Conservation (phyloP, 2,329 filamentous ascomycete genomes). For the Graphilbum ipis-grandicollis region DNA sequence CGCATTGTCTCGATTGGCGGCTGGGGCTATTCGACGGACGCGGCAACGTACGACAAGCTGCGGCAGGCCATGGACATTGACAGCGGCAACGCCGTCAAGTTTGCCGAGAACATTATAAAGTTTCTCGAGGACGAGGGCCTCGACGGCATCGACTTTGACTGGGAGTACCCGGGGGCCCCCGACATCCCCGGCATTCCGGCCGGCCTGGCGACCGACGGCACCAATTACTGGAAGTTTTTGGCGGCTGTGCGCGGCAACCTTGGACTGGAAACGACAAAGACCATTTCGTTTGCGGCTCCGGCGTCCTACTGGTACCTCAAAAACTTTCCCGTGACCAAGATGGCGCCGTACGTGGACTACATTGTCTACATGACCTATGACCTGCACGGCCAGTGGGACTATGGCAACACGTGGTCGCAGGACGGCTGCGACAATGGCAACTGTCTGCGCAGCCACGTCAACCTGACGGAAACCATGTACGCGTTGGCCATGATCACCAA, state of each 20-base stretch:
- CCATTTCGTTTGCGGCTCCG: conserved; percentile 13
- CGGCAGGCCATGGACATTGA: conserved; percentile 10
- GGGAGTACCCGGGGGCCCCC: conserved; percentile 4
- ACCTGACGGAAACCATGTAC: conserved; percentile 17
- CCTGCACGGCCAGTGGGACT: conserved; percentile 22
- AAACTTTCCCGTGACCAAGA: conserved; percentile 14
- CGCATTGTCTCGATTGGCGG: conserved; percentile 26
- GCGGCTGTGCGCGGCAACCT: conserved; percentile 9
- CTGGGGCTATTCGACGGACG: conserved; percentile 23
- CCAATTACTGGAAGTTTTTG: conserved; percentile 19
- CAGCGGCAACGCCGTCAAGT: conserved; percentile 2
- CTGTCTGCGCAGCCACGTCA: conserved; percentile 18
- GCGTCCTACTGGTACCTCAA: conserved; percentile 17
- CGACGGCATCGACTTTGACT: conserved; percentile 7
- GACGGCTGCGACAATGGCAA: conserved; percentile 14
- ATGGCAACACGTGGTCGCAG: conserved; percentile 6
- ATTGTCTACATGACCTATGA: conserved; percentile 19
- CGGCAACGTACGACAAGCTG: conserved; percentile 19
- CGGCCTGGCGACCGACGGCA: conserved; percentile 12
- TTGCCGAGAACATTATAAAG: conserved; percentile 5
- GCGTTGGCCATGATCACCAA: conserved; percentile 21
- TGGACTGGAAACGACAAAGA: conserved; percentile 10
- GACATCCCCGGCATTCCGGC: conserved; percentile 15
- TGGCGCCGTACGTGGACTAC: conserved; percentile 14
- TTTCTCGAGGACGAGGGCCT: conserved; percentile 2